Evolutionary conservation across 2,329 filamentous ascomycete genomes (phyloP).

Genomic region (Scleromitrula shiraiana): DNA sequence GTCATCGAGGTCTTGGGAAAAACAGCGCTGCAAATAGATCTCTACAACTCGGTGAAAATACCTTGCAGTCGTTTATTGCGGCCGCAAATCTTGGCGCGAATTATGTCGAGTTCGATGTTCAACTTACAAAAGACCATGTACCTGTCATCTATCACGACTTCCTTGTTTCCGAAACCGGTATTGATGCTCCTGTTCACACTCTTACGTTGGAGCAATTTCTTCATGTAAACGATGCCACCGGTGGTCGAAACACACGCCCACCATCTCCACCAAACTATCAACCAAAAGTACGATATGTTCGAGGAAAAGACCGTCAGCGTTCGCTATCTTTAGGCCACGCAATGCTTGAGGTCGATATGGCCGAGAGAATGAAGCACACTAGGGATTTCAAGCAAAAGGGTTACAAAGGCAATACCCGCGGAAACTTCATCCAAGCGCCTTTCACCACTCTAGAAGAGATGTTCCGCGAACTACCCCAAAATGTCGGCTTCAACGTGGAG

Average conservation of each 20-base stretch:
- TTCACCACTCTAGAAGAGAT: constrained; percentile 94
- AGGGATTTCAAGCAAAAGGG: constrained; percentile 90
- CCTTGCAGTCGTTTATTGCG: constrained; percentile 89
- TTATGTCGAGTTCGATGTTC: constrained; percentile 76
- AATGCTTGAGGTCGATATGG: constrained; percentile 30
- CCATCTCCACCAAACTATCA: constrained; percentile 34
- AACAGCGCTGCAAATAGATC: constrained; percentile 78
- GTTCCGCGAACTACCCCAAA: constrained; percentile 73
- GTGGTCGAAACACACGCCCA: constrained; percentile 38
- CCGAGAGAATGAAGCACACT: constrained; percentile 94
- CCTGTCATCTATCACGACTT: constrained; percentile 99
- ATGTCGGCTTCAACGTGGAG: constrained; percentile 95
- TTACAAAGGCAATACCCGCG: constrained; percentile 90
- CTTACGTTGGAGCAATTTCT: constrained; percentile 93
- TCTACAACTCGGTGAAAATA: constrained; percentile 93
- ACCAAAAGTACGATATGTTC: constrained; percentile 17
- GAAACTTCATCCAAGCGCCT: constrained; percentile 89
- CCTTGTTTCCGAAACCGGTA: constrained; percentile 92
- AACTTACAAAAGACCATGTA: constrained; percentile 96
- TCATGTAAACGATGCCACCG: constrained; percentile 55
- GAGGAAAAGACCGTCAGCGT: constrained; percentile 27
- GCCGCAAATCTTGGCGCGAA: constrained; percentile 84
- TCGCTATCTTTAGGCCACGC: constrained; percentile 29
- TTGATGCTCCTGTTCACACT: constrained; percentile 92
- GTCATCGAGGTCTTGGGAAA: constrained; percentile 74